Evolutionary conservation across 257 asterid species (phyloP).

Genomic region (Salvia miltiorrhiza): DNA sequence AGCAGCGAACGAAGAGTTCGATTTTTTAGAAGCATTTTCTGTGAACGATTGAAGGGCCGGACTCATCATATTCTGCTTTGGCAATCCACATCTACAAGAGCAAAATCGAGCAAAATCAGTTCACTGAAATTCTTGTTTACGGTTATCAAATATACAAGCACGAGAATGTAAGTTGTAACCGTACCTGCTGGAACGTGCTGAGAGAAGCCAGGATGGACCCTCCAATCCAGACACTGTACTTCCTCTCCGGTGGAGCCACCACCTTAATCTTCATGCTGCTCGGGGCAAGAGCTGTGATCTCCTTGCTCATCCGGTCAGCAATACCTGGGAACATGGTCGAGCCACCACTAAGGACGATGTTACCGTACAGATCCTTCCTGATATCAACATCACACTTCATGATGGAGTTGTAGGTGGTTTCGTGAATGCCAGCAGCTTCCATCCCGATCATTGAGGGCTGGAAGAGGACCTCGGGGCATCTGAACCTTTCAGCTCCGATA

Average conservation of each 20-base stretch:
- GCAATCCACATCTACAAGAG: slow-evolving; percentile 57
- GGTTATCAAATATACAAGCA: too few species aligned
- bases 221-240: slow-evolving; percentile 57
- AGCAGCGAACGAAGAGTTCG: background rate
- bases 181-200: slow-evolving; percentile 65
- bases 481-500: slow-evolving; percentile 46
- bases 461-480: slow-evolving; percentile 57
- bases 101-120: background rate
- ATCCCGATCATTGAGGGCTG: slow-evolving; percentile 54
- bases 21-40: slow-evolving; percentile 54
- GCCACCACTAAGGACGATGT: slow-evolving; percentile 54
- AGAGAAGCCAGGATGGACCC: slow-evolving; percentile 57
- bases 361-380: slow-evolving; percentile 54
- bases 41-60: slow-evolving; percentile 62
- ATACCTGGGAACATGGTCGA: slow-evolving; percentile 50
- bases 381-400: slow-evolving; percentile 57
- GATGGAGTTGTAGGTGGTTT: slow-evolving; percentile 48
- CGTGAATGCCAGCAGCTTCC: slow-evolving; percentile 54
- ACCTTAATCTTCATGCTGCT: slow-evolving; percentile 60
- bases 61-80: slow-evolving; percentile 54
- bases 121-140: background rate
- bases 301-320: slow-evolving; percentile 57
- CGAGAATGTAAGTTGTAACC: too few species aligned
- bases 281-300: slow-evolving; percentile 49
- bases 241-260: slow-evolving; percentile 51